Evolutionary conservation across 805 yeast species (phyloP), one percentile per base, ranked within the genome.

Genomic region (Saccharomycopsis capsularis): DNA sequence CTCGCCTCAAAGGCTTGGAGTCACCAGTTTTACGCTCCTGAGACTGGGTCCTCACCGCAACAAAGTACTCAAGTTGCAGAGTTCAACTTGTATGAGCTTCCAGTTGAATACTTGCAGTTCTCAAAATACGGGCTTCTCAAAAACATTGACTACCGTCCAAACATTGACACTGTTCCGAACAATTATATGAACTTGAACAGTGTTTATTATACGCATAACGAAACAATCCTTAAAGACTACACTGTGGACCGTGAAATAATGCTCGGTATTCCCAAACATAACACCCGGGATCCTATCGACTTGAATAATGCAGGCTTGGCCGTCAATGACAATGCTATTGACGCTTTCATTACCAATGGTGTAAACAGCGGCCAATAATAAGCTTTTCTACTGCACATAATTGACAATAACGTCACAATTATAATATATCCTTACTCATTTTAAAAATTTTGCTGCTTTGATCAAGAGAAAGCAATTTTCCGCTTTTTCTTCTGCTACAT

Each of bases 91-190:
- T 19, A 49, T 22, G 44, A 44, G 13, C 25, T 47, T 40, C 54
- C 52, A 27, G 22, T 44, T 18, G 25, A 35, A 9, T 39, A 21
- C 4, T 16, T 50, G 42, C 37, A 40, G 35, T 30, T 50, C 21
- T 42, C 44, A 4, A 16, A 42, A 23, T 46, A 23, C 30, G 54
- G 54, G 16, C 29, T 50, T 16, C 16, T 50, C 6, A 15, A 16
- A 16, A 50, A 50, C 27, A 38, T 50, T 18, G 54, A 50, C 32
- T 35, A 34, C 32, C 40, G 54, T 3, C 54, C 54, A 22, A 38
- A 47, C 32, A 23, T 42, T 16, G 19, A 16, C 37, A 29, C 32
- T 9, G 13, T 29, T 7, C 13, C 32, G 11, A 29, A 29, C 13
- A 13, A 29, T 29, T 29, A 29, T 29, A 7, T 29, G 11, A 29